Evolutionary conservation across 2,329 filamentous ascomycete genomes (phyloP).

Genomic region (Zymoseptoria crescenta): DNA sequence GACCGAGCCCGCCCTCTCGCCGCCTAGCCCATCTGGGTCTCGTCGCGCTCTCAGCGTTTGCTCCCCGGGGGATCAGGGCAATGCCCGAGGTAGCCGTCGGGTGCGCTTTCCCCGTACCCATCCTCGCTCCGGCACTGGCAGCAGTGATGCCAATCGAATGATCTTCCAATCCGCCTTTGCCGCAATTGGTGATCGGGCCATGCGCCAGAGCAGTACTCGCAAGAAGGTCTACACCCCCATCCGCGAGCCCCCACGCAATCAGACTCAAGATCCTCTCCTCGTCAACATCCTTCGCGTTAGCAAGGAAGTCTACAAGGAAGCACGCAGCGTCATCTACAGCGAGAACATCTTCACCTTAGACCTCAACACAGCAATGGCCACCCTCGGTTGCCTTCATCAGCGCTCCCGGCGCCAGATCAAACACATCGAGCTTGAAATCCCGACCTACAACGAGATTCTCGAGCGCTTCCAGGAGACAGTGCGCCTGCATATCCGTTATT

Average conservation of each 20-base stretch:
- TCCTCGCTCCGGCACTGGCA: conserved; percentile 3
- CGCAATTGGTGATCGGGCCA: neutral
- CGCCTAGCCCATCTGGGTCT: neutral
- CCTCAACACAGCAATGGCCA: conserved; percentile 31
- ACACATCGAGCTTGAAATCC: conserved; percentile 37
- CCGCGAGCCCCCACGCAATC: conserved; percentile 16
- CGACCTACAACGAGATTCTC: conserved; percentile 40
- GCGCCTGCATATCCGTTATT: conserved; percentile 39
- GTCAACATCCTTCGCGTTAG: conserved; percentile 34
- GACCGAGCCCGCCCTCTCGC: neutral
- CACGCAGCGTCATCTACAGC: conserved; percentile 35
- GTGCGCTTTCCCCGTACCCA: conserved; percentile 1
- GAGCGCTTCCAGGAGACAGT: conserved; percentile 41
- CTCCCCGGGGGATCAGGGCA: neutral
- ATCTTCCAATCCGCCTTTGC: neutral
- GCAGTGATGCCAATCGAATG: neutral
- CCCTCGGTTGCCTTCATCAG: conserved; percentile 36
- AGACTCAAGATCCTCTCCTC: conserved; percentile 30
- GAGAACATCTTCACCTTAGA: conserved; percentile 35
- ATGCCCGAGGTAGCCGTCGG: neutral
- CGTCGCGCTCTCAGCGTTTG: neutral
- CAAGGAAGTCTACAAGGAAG: conserved; percentile 35
- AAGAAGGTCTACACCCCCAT: neutral
- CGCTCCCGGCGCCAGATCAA: conserved; percentile 38
- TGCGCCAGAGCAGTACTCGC: neutral